A percentile compares a stretch with the other conserved stretches of the same genome.
Conservation (phyloP, 2,329 filamentous ascomycete genomes). For the Phaeosphaeria sp. region DNA sequence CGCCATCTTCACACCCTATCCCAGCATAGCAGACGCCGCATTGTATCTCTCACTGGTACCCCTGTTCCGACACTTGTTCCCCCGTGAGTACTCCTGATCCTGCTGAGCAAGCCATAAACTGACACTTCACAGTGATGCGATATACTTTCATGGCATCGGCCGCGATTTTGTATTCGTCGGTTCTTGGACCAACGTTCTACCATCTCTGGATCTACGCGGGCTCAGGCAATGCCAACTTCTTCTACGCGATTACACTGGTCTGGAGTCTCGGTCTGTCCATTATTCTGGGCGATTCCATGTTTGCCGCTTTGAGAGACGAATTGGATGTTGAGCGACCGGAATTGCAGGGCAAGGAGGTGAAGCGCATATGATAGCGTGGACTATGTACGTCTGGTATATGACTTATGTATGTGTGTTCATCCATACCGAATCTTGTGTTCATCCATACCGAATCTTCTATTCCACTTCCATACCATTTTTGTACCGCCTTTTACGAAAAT, state of each 20-base stretch:
- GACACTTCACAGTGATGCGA: conserved; percentile 71
- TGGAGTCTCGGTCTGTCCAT: conserved; percentile 93
- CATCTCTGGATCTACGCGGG: conserved; percentile 98
- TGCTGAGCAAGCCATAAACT: neutral
- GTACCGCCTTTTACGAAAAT: neutral
- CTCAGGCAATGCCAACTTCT: conserved; percentile 98
- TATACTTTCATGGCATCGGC: conserved; percentile 89
- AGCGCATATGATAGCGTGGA: conserved; percentile 70
- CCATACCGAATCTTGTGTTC: too few species aligned
- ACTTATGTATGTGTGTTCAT: neutral
- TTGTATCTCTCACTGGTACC: conserved; percentile 84
- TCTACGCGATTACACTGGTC: conserved; percentile 98
- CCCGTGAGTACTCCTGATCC: conserved; percentile 60
- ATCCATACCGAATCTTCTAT: too few species aligned
- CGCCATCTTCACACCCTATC: conserved; percentile 96
- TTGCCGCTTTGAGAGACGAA: conserved; percentile 88
- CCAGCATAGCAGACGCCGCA: conserved; percentile 87
- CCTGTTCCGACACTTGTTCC: conserved; percentile 89
- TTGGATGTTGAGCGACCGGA: conserved; percentile 93
- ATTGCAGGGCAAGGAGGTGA: conserved; percentile 84
- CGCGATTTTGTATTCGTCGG: conserved; percentile 83
- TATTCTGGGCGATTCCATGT: conserved; percentile 85
- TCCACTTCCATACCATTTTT: neutral
- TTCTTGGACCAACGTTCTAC: conserved; percentile 94
- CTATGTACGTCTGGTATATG: neutral